Percentiles rank a stretch among this genome's conserved stretches.
These are phyloP conservation scores for Bryum argenteum DNA, from an alignment of 225 moss, liverwort and hornwort species.

Conservation along the genomic window DNA sequence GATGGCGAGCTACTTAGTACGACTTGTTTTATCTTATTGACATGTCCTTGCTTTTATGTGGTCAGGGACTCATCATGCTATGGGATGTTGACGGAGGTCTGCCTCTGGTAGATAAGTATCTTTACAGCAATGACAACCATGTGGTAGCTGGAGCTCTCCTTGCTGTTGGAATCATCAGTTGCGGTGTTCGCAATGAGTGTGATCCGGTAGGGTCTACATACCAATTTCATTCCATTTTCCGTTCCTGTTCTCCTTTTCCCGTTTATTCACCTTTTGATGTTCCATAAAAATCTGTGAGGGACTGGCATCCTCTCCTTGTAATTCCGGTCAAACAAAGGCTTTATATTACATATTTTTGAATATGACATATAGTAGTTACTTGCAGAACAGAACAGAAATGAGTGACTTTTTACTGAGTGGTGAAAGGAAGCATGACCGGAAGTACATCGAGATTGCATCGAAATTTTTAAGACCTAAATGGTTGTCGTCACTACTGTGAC, in stretches of 20 bases:
- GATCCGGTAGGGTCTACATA: conserved; percentile 64
- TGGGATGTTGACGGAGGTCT: conserved; percentile 99
- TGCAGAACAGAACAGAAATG: not conserved
- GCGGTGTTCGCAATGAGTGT: conserved; percentile 91
- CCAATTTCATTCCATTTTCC: not conserved
- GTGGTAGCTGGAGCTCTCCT: conserved; percentile 93
- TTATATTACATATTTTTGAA: not conserved
- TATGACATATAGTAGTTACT: not conserved
- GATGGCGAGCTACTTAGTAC: conserved; percentile 17
- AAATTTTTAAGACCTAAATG: not conserved
- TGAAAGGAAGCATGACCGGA: not conserved
- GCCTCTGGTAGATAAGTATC: conserved; percentile 85
- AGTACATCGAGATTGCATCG: not conserved
- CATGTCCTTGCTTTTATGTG: conserved; percentile 20
- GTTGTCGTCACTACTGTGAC: not conserved
- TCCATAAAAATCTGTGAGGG: not conserved
- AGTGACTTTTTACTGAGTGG: not conserved
- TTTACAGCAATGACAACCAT: conserved; percentile 92
- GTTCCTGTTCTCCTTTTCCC: not conserved
- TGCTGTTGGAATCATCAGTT: conserved; percentile 92
- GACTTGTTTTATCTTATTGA: conserved; percentile 15
- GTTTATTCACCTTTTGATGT: not conserved
- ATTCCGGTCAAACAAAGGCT: not conserved
- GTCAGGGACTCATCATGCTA: conserved; percentile 87
- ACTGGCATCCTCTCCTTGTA: not conserved